phyloP scores from a whole-genome alignment of 371 early-diverging fungal species.

The Mortierella sp. region DNA sequence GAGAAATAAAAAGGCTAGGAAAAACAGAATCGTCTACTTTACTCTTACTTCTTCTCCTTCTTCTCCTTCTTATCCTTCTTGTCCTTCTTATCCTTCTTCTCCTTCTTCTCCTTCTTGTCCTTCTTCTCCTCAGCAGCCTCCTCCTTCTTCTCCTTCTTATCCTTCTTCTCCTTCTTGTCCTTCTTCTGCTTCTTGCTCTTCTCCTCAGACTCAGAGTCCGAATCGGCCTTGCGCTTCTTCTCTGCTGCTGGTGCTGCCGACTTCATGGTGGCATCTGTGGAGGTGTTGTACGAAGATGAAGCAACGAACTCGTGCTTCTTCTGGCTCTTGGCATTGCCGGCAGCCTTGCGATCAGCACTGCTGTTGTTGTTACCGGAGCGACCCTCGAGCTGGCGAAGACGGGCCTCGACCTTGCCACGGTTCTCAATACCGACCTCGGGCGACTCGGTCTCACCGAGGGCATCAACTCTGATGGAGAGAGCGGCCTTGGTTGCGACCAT shows the following conservation, averaged over 20 bases:
- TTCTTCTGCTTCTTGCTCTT: constrained; percentile 54
- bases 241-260: constrained; percentile 36
- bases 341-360: constrained; percentile 62
- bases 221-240: constrained; percentile 54
- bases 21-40: constrained; percentile 48
- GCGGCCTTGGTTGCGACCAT: constrained; percentile 94
- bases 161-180: constrained; percentile 60
- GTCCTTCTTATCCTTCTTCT: constrained; percentile 60
- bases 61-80: constrained; percentile 51
- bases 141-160: constrained; percentile 60
- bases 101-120: constrained; percentile 60
- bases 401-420: constrained; percentile 87
- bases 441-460: constrained; percentile 87
- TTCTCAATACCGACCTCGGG: constrained; percentile 88
- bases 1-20: neutral
- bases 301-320: constrained; percentile 71
- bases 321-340: constrained; percentile 73
- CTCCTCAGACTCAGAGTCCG: constrained; percentile 26
- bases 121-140: constrained; percentile 55
- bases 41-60: constrained; percentile 59
- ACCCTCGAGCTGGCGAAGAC: constrained; percentile 89
- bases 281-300: constrained; percentile 51
- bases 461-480: constrained; percentile 94
- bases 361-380: constrained; percentile 33
- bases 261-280: constrained; percentile 39